A percentile compares a stretch with the other conserved stretches of the same genome.
phyloP scores from a whole-genome alignment of 768 basidiomycete genomes.

The Chalciporus piperatus region DNA sequence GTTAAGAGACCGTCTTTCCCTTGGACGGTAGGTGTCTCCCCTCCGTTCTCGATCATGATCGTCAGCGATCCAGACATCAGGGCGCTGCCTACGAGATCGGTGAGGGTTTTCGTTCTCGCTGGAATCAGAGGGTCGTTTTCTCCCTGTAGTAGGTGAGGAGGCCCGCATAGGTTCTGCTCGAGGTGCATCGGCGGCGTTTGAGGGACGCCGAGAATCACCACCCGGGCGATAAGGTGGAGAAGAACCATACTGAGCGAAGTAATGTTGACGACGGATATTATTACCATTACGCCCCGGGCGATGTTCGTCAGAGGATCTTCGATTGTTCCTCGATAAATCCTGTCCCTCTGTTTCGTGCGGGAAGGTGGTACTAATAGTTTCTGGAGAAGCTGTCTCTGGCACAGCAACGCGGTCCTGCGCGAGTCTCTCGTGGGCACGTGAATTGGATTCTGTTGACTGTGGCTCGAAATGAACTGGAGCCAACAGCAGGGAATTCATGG shows the following conservation, averaged over 20 bases:
- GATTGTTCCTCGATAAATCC: conserved; percentile 10
- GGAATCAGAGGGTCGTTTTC: conserved; percentile 22
- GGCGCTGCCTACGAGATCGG: conserved; percentile 24
- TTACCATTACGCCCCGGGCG: conserved; percentile 4
- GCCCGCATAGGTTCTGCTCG: conserved; percentile 19
- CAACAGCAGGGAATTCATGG: conserved; percentile 9
- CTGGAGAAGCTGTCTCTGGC: conserved; percentile 5
- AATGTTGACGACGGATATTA: conserved; percentile 2
- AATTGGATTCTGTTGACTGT: not conserved
- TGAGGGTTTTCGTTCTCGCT: conserved; percentile 18
- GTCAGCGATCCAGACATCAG: conserved; percentile 16
- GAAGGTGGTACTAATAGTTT: conserved; percentile 1
- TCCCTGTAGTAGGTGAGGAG: conserved; percentile 13
- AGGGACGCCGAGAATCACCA: conserved; percentile 8
- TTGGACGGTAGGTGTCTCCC: conserved; percentile 5
- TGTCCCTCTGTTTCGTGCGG: conserved; percentile 6
- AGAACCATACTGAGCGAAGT: conserved; percentile 8
- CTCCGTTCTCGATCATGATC: conserved; percentile 6
- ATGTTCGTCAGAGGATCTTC: conserved; percentile 9
- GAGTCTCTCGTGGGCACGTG: not conserved
- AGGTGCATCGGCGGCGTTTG: not conserved
- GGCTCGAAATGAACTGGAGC: conserved; percentile 8
- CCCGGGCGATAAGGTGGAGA: conserved; percentile 2
- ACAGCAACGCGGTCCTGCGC: conserved; percentile 2
- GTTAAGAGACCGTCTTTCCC: conserved; percentile 12